Evolutionary conservation across 345 rosid species (phyloP), one percentile per base, ranked within the genome.

Genomic region (Turnera subulata): DNA sequence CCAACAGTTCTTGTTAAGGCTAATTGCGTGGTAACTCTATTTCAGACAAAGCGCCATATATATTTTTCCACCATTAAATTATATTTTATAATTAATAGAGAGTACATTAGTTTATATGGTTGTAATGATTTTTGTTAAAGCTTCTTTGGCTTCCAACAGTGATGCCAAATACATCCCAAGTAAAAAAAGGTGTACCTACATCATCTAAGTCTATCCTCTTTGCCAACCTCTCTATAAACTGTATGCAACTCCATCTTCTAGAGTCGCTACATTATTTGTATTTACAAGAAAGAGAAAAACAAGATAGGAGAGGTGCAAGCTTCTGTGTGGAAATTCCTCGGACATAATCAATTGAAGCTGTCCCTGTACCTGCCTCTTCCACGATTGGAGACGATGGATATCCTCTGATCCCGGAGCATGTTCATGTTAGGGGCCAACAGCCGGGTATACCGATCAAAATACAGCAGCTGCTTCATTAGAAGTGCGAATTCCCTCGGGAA

Each of bases 401-500:
- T 78, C 69, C 98, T 81, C 80, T 92, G 98, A 67, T 92, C 98
- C 59, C 81, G 95, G 64, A 89, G 95, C 98, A 92, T 92, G 82
- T 89, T 89, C 82, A 92, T 6, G 76, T 82, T 73, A 2, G 98
- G 95, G 32, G 98, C 96, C 79, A 92, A 57, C 75, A 92, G 68
- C 56, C 96, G 81, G 0, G 98, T 92, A 56, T 92, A 92, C 23
- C 96, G 91, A 56, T 89, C 98, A 47, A 89, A 92, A 66, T 92
- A 92, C 65, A 92, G 82, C 72, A 89, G 96, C 76, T 86, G 98
- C 72, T 92, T 92, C 91, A 92, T 44, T n/a, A 92, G 89, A 75
- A 92, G 95, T 46, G 96, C 98, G 75, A 89, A 89, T 67, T 92
- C 96, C 73, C 91, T 83, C 0, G 95, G 96, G 76, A 92, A 89